Percentiles rank a stretch among this genome's conserved stretches.
Conservation (phyloP, 352 stramenopile genomes). For the Pythium phragmiticola region DNA sequence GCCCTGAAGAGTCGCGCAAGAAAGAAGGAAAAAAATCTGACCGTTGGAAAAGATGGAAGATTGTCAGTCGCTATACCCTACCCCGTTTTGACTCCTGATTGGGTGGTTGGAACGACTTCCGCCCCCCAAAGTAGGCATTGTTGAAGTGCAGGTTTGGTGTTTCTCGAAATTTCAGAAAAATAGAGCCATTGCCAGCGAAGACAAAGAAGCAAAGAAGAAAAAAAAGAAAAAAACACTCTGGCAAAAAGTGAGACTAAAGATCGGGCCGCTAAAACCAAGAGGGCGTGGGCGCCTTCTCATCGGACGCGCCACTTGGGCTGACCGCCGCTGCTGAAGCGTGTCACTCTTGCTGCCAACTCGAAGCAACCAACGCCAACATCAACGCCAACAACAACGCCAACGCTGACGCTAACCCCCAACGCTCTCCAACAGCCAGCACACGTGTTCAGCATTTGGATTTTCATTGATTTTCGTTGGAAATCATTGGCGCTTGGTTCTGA, state of each 20-base stretch:
- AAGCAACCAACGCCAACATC: constrained; percentile 9
- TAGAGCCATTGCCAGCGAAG: constrained; percentile 7
- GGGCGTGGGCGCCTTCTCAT: constrained; percentile 15
- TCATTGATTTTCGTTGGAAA: constrained; percentile 11
- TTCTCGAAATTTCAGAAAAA: constrained; percentile 24
- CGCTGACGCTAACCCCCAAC: not conserved
- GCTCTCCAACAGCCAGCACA: not conserved
- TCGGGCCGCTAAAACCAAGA: constrained; percentile 8
- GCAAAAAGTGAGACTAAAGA: constrained; percentile 26
- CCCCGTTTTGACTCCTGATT: constrained; percentile 9
- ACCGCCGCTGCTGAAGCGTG: constrained; percentile 21
- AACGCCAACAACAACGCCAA: not conserved
- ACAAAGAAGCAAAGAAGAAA: constrained; percentile 16
- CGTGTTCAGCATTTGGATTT: not conserved
- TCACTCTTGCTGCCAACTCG: constrained; percentile 16
- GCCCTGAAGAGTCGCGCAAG: constrained; percentile 18
- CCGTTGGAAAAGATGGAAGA: constrained; percentile 33
- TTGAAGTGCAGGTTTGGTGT: constrained; percentile 25
- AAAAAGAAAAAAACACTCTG: constrained; percentile 12
- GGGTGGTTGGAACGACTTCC: not conserved
- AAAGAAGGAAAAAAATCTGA: constrained; percentile 22
- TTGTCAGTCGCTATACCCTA: constrained; percentile 22
- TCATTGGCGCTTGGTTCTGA: not conserved
- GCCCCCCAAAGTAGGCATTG: constrained; percentile 12
- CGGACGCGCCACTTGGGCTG: constrained; percentile 21